A percentile compares a stretch with the other conserved stretches of the same genome.
Evolutionary conservation across 1,139 yeast genomes (phyloP).

Genomic region (Suhomyces taliae): DNA sequence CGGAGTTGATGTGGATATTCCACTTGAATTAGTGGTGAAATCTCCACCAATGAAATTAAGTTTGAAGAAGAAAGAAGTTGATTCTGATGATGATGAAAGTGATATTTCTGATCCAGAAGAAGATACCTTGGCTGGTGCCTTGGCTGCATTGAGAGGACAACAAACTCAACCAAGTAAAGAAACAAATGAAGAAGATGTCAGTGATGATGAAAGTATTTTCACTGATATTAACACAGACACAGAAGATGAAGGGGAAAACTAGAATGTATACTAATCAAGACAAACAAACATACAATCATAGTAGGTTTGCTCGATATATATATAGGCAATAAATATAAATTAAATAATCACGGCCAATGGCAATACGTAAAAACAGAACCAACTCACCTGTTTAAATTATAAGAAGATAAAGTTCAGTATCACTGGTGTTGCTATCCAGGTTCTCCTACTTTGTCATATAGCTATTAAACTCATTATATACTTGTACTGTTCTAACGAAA

Average conservation of each 20-base stretch:
- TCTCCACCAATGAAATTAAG: constrained; percentile 38
- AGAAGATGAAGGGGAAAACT: constrained; percentile 49
- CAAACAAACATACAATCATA: not conserved
- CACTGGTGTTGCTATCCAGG: too few species aligned
- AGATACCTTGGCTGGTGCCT: constrained; percentile 64
- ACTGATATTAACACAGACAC: constrained; percentile 54
- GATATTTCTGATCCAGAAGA: constrained; percentile 68
- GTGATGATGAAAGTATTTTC: constrained; percentile 41
- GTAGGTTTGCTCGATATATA: not conserved
- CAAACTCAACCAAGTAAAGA: constrained; percentile 33
- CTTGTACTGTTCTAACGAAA: too few species aligned
- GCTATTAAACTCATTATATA: too few species aligned
- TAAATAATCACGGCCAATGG: too few species aligned
- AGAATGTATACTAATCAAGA: constrained; percentile 1
- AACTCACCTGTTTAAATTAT: too few species aligned
- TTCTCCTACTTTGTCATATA: too few species aligned
- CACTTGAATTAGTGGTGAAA: constrained; percentile 60
- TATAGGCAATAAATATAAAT: not conserved
- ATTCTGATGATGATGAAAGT: constrained; percentile 42
- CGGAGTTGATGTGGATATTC: constrained; percentile 70
- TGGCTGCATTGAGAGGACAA: constrained; percentile 61
- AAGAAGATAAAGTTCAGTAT: too few species aligned
- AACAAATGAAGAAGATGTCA: constrained; percentile 34
- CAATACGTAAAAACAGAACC: too few species aligned
- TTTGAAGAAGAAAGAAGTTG: constrained; percentile 25